Percentiles rank a stretch among this genome's conserved stretches.
These are phyloP conservation scores for Pyrus bretschneideri DNA, from an alignment of 306 rosid species.

Conservation along the genomic window DNA sequence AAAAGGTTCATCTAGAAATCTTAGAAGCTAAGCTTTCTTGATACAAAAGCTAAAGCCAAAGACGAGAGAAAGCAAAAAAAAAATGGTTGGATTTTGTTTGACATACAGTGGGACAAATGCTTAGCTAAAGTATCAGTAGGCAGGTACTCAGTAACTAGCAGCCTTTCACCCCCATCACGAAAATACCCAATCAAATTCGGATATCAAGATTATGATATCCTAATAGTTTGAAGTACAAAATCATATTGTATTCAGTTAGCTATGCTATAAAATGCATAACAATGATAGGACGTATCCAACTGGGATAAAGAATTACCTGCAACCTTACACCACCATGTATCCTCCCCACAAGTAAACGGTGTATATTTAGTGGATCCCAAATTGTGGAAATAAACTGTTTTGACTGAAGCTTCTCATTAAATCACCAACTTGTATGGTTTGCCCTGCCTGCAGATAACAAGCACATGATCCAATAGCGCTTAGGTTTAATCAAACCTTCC, in stretches of 20 bases:
- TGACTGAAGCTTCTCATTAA: conserved; percentile 65
- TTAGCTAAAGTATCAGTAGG: conserved; percentile 95
- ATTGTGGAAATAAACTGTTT: conserved; percentile 61
- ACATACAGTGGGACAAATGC: conserved; percentile 89
- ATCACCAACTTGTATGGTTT: conserved; percentile 67
- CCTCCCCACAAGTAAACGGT: conserved; percentile 50
- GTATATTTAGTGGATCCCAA: conserved; percentile 66
- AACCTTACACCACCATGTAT: conserved; percentile 64
- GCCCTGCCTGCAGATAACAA: conserved; percentile 62
- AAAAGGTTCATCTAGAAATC: background rate
- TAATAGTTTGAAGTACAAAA: background rate
- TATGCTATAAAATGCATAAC: background rate
- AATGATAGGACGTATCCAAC: background rate
- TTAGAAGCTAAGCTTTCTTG: background rate
- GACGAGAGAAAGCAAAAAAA: background rate
- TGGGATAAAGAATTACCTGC: conserved; percentile 47
- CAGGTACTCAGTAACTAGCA: conserved; percentile 92
- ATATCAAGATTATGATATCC: too few relatives aligned
- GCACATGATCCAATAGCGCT: background rate
- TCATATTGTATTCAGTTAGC: too few relatives aligned
- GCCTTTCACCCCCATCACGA: conserved; percentile 91
- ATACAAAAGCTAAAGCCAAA: background rate
- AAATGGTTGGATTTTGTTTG: background rate
- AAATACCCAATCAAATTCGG: conserved; percentile 67
- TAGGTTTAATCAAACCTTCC: too few relatives aligned